Conservation (phyloP, 305 asterid species). For the Solanum chacoense region DNA sequence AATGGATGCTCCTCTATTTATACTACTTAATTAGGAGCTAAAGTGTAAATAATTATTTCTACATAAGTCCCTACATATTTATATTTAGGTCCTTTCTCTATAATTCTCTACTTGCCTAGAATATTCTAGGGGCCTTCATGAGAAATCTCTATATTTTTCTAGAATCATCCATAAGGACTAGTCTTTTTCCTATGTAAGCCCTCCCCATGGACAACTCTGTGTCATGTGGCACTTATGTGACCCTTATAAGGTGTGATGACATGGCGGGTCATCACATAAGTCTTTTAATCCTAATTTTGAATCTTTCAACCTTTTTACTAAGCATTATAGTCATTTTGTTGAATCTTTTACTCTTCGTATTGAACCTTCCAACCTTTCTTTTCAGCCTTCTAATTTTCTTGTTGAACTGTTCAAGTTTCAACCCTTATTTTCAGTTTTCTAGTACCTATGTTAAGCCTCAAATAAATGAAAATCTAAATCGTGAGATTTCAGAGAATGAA, state of each 20-base stretch:
- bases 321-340: not conserved
- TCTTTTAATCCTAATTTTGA: not conserved
- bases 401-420: not conserved
- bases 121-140: too few species aligned
- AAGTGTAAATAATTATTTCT: not conserved
- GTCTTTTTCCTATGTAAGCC: not conserved
- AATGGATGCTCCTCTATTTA: not conserved
- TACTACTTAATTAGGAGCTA: not conserved
- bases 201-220: not conserved
- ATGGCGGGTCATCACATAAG: not conserved
- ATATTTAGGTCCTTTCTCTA: not conserved
- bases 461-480: not conserved
- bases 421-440: not conserved
- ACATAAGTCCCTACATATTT: not conserved
- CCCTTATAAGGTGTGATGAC: not conserved
- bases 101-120: not conserved
- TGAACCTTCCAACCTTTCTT: not conserved
- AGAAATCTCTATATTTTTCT: not conserved
- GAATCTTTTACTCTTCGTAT: not conserved
- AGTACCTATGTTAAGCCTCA: not conserved
- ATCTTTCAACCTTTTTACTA: not conserved
- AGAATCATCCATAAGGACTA: not conserved
- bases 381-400: not conserved
- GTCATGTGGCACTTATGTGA: not conserved
- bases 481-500: not conserved